Evolutionary conservation across 2,329 filamentous ascomycete species (phyloP), one percentile per base, ranked within the genome.

Genomic region (Fusarium compactum): DNA sequence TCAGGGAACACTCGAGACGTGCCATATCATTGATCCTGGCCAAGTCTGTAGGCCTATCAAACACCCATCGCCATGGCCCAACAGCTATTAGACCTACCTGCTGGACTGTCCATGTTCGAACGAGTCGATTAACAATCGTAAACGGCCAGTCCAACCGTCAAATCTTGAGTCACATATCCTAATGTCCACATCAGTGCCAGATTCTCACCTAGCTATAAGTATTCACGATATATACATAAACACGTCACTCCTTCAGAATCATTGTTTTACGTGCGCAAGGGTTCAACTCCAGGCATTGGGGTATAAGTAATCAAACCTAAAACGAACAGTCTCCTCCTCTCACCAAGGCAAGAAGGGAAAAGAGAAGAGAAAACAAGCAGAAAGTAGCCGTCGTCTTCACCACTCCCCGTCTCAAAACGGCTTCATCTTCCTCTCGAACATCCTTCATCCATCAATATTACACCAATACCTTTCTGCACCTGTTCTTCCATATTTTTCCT

Each of bases 221-320:
- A 4, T 12, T 16, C 25, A n/a, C 12, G n/a, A 20, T n/a, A 43
- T 40, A 29, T 18, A 51, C 40, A 24, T 15, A 12, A 38, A 38
- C 34, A 15, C 29, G 22, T 71, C 63, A 60, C 48, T 40, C 38
- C 44, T 40, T 32, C 27, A 53, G 34, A 9, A 12, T 15, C 57
- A 43, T 50, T 16, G 16, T 34, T 51, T 60, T 46, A 32, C 29
- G 53, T 44, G 60, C 46, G 57, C 62, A 71, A 62, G 68, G 62
- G 70, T 61, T 60, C 60, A 75, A 74, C 68, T 73, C 69, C 73
- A 75, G 74, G 73, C 73, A 65, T 73, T 72, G 72, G 73, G 73
- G 73, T 74, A 75, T 75, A 75, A 75, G 59, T 75, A 75, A 71
- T 67, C 67, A 65, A 65, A 61, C 73, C 73, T 75, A 71, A 74